Conservation (phyloP, 805 yeast genomes). For the Yueomyces sp. region DNA sequence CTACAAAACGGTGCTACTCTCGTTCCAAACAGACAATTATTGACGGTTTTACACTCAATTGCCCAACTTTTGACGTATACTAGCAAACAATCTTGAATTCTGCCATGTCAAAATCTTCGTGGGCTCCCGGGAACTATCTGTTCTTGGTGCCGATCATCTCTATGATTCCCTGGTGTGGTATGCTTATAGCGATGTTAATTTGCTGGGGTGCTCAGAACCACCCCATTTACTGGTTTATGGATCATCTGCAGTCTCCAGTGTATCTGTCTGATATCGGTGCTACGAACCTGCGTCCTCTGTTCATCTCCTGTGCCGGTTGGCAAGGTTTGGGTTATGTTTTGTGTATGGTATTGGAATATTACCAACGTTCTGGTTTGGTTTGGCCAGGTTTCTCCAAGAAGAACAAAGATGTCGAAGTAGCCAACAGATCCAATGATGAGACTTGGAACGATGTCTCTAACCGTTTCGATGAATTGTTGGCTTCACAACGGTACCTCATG, state of each 20-base stretch:
- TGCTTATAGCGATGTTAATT: constrained; percentile 66
- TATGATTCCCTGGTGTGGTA: constrained; percentile 73
- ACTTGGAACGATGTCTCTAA: constrained; percentile 4
- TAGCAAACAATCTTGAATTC: too few relatives aligned
- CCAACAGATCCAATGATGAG: constrained; percentile 30
- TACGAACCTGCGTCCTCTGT: constrained; percentile 69
- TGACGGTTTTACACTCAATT: too few relatives aligned
- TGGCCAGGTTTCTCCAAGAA: constrained; percentile 19
- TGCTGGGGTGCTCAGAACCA: constrained; percentile 74
- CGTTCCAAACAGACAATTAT: too few relatives aligned
- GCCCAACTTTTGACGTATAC: too few relatives aligned
- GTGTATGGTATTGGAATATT: constrained; percentile 48
- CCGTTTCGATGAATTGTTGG: constrained; percentile 3
- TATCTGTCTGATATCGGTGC: constrained; percentile 84
- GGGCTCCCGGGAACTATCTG: constrained; percentile 29
- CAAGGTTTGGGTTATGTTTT: constrained; percentile 66
- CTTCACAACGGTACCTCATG: constrained; percentile 14
- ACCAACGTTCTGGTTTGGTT: constrained; percentile 39
- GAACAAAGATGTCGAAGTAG: not conserved
- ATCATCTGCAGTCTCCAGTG: constrained; percentile 34
- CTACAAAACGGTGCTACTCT: too few relatives aligned
- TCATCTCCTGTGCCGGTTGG: constrained; percentile 61
- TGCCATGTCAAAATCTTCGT: not conserved
- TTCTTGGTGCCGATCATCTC: constrained; percentile 52
- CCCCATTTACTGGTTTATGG: constrained; percentile 51